Base-by-base conservation (phyloP, 768 basidiomycete species). In the Mycena alexandri region DNA sequence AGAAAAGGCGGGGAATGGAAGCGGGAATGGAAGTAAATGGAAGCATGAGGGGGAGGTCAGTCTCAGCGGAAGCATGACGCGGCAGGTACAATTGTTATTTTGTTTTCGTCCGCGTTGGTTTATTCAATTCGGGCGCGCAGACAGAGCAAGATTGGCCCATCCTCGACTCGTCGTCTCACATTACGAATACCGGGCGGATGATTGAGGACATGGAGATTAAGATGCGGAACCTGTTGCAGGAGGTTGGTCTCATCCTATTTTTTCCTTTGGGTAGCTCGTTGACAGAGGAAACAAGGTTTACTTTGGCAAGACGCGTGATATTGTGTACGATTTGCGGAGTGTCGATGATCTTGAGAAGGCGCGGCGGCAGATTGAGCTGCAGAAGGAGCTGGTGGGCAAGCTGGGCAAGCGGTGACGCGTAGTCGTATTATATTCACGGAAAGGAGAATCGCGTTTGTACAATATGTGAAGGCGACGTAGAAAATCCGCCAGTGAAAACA, bases 191-290 rank as follows among this genome's bases (percentile, higher is more conserved):
- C n/a, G 98, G 98, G 6, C 87, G 86, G 71, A 92, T 98, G 90
- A 91, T 99, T 69, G 98, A 99, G 79, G 98, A 99, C 70, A 96
- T 97, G 94, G 98, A 99, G 80, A 95, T 96, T 78, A 99, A 99
- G 83, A 96, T 99, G 95, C 88, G 98, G 43, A 98, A 98, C 79
- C 82, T 95, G 62, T 84, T 99, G 53, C 93, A 95, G 79, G 94
- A 96, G 84, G 94, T 89, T 51, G 81, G 14, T 38, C 29, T 8
- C 33, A 13, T 57, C 22, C 16, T 68, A 12, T 61, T 44, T 13
- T 19, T 21, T 65, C 57, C 42, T 22, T 38, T 13, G 33, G 25
- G 38, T 14, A 12, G 29, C 44, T 54, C 25, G 43, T 57, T 33
- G 43, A 46, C 59, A 29, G 52, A 34, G n/a, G 21, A 47, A 21